These are phyloP conservation scores for Biscogniauxia marginata DNA, from an alignment of 2,329 filamentous ascomycete genomes.

Conservation along the genomic window DNA sequence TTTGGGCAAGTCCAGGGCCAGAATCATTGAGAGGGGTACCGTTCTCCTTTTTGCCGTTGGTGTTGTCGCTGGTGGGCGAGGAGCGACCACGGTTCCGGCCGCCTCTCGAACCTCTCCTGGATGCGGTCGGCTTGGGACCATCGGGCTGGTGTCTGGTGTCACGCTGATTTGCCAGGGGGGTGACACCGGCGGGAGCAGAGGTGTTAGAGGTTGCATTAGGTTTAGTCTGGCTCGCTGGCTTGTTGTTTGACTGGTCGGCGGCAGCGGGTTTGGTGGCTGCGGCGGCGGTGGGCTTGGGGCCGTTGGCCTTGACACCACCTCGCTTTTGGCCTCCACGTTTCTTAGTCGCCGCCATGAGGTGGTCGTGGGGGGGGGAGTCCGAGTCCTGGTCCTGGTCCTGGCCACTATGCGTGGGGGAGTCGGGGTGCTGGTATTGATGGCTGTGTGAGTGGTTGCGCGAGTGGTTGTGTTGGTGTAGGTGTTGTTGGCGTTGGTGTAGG, in stretches of 20 bases:
- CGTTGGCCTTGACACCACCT: constrained; percentile 21
- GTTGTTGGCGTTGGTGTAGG: neutral
- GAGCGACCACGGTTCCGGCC: constrained; percentile 9
- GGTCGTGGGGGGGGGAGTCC: constrained; percentile 10
- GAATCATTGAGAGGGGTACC: constrained; percentile 2
- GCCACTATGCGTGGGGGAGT: too few relatives aligned
- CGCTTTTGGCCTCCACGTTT: constrained; percentile 31
- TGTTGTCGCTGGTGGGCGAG: constrained; percentile 16
- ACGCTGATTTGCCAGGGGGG: constrained; percentile 17
- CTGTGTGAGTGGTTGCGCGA: constrained; percentile 5
- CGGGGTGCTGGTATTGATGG: neutral
- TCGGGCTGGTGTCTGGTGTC: constrained; percentile 24
- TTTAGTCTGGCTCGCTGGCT: constrained; percentile 3
- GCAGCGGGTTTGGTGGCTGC: constrained; percentile 12
- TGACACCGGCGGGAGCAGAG: constrained; percentile 16
- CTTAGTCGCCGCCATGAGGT: constrained; percentile 26
- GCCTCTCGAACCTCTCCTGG: constrained; percentile 9
- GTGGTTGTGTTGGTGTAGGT: constrained; percentile 4
- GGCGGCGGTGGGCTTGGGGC: constrained; percentile 7
- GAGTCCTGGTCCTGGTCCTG: constrained; percentile 16
- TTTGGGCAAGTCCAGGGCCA: constrained; percentile 1
- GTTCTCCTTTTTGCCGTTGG: constrained; percentile 9
- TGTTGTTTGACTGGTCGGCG: constrained; percentile 19
- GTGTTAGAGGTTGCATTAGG: constrained; percentile 7
- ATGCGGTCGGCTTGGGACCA: constrained; percentile 16